Base-by-base conservation (phyloP, 116 monocot species). In the Papilionanthe hybrid region DNA sequence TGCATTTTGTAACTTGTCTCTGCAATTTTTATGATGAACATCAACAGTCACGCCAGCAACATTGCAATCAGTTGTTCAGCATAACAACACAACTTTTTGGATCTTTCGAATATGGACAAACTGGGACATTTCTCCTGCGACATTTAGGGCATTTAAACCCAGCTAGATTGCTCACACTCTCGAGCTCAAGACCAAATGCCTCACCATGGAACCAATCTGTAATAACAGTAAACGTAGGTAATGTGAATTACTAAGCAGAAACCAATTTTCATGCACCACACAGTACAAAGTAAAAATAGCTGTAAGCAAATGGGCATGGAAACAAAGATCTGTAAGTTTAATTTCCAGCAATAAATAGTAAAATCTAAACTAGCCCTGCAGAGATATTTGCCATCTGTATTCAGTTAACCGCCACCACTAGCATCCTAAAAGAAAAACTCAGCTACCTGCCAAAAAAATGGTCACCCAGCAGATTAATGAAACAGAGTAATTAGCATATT, bases 131-230 rank as follows among this genome's bases (percentile, higher is more conserved):
- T 80, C 41, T 88, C 74, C 17, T 81, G 30, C 83, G 90, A 53
- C 94, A 94, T 79, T 82, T 86, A 75, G 85, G 88, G 25, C 94
- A 94, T 82, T 80, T 90, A 57, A 94, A 88, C 6, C 94, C 92
- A 82, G 87, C 92, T 18, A 94, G 23, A 79, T 83, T 84, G 72
- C 81, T 86, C 17, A 88, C 79, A 75, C 87, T 92, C 44, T 87
- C 90, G 75, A 86, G 47, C 71, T 78, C 86, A 72, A 94, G 81
- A 5, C 77, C 72, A 83, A 90, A 85, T 10, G 79, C 85, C 81
- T 82, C 92, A 55, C 88, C 94, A 81, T 94, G 94, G 79, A 94
- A 88, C 92, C 94, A 94, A 81, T 85, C 94, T 94, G 87, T 83
- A 91, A 55, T 55, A 69, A 68, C 19, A 58, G 79, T 60, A 50